Evolutionary conservation across 2,329 filamentous ascomycete species (phyloP).

Genomic region (Trichoderma sp.): DNA sequence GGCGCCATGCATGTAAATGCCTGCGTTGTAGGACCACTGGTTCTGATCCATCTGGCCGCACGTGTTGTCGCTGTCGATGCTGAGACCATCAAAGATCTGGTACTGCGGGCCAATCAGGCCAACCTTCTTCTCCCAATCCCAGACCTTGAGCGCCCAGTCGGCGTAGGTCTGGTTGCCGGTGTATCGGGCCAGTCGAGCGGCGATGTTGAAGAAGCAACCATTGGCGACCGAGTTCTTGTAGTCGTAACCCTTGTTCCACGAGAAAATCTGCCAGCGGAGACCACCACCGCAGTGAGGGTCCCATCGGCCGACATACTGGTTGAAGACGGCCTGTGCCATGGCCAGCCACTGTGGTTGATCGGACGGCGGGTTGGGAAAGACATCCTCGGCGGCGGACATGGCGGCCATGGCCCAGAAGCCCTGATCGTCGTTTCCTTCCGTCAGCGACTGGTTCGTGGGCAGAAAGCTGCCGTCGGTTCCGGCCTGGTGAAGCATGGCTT

Average conservation of each 20-base stretch:
- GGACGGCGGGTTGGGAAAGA: constrained; percentile 67
- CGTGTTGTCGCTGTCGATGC: constrained; percentile 42
- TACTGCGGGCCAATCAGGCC: constrained; percentile 60
- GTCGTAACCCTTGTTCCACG: constrained; percentile 70
- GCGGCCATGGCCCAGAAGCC: constrained; percentile 85
- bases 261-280: constrained; percentile 83
- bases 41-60: constrained; percentile 58
- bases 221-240: constrained; percentile 72
- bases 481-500: constrained; percentile 63
- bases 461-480: constrained; percentile 64
- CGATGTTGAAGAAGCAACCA: constrained; percentile 70
- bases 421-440: constrained; percentile 72
- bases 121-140: constrained; percentile 61
- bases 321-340: constrained; percentile 77
- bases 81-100: constrained; percentile 56
- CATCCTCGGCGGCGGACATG: constrained; percentile 76
- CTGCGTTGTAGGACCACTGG: constrained; percentile 72
- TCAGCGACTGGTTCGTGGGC: constrained; percentile 65
- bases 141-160: constrained; percentile 73
- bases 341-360: constrained; percentile 73
- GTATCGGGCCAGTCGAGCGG: constrained; percentile 72
- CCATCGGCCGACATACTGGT: constrained; percentile 74
- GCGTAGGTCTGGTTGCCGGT: constrained; percentile 79
- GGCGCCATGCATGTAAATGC: constrained; percentile 64
- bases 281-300: constrained; percentile 71